Conservation (phyloP, 257 asterid genomes). For the Petunia secreta region DNA sequence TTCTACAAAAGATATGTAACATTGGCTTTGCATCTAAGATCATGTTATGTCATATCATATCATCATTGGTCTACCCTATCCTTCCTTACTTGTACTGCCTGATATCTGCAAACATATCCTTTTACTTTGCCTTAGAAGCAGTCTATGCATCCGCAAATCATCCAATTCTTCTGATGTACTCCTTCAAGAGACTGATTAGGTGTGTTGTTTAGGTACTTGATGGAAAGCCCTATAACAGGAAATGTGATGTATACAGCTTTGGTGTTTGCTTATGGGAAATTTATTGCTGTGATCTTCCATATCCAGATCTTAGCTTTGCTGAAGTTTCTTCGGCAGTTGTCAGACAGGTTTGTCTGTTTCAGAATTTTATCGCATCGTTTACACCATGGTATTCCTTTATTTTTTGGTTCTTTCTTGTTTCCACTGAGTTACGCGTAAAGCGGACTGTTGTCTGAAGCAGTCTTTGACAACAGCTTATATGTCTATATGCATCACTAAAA, state of each 20-base stretch:
- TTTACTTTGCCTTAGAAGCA: not conserved
- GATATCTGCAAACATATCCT: not conserved
- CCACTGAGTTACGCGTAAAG: not conserved
- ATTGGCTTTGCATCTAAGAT: not conserved
- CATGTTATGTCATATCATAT: too few species aligned
- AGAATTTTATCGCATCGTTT: not conserved
- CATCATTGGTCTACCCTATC: too few species aligned
- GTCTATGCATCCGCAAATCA: not conserved
- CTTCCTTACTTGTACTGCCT: too few species aligned
- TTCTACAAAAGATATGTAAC: not conserved
- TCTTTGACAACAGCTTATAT: not conserved
- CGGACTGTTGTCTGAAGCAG: not conserved
- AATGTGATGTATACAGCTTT: slow-evolving; percentile 47
- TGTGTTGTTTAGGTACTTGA: slow-evolving; percentile 66
- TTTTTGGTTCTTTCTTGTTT: not conserved
- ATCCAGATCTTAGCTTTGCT: slow-evolving; percentile 76
- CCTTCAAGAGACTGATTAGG: not conserved
- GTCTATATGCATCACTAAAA: not conserved
- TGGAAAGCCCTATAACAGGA: slow-evolving; percentile 2
- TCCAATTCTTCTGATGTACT: slow-evolving; percentile 1
- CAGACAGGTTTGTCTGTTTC: slow-evolving; percentile 58
- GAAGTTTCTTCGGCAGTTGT: slow-evolving; percentile 89
- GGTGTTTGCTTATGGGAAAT: slow-evolving; percentile 91
- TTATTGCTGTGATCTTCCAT: slow-evolving; percentile 90
- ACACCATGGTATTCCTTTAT: not conserved